These are phyloP conservation scores for Claviceps citrina DNA, from an alignment of 2,329 filamentous ascomycete genomes.

Conservation along the genomic window DNA sequence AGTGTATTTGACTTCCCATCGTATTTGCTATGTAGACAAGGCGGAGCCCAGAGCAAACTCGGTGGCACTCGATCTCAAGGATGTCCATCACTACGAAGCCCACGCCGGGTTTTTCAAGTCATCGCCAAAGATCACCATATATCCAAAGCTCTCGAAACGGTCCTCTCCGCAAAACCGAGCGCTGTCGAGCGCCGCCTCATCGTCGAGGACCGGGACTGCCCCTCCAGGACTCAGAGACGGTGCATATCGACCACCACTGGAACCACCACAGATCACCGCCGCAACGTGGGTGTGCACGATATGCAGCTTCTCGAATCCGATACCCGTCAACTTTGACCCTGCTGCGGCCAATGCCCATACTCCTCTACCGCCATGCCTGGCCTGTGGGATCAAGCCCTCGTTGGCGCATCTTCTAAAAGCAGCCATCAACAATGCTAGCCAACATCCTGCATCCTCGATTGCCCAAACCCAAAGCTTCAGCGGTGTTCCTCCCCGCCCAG, in stretches of 20 bases:
- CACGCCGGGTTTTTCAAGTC: slow-evolving; percentile 92
- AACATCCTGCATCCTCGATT: slow-evolving; percentile 22
- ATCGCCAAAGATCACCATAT: slow-evolving; percentile 79
- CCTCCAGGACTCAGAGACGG: slow-evolving; percentile 32
- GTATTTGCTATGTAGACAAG: slow-evolving; percentile 87
- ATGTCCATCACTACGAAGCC: slow-evolving; percentile 80
- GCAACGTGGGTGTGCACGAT: slow-evolving; percentile 94
- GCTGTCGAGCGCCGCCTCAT: slow-evolving; percentile 28
- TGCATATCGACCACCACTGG: slow-evolving; percentile 22
- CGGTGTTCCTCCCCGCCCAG: neutral
- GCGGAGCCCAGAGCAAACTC: slow-evolving; percentile 73
- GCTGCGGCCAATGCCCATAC: slow-evolving; percentile 64
- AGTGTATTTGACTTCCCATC: slow-evolving; percentile 90
- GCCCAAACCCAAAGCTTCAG: neutral
- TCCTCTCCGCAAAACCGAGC: slow-evolving; percentile 41
- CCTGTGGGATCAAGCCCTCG: slow-evolving; percentile 86
- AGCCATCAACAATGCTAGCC: slow-evolving; percentile 59
- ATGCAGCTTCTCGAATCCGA: slow-evolving; percentile 84
- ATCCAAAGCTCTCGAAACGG: slow-evolving; percentile 63
- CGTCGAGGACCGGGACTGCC: slow-evolving; percentile 30
- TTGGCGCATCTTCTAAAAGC: slow-evolving; percentile 74
- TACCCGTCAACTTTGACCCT: slow-evolving; percentile 87
- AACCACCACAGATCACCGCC: slow-evolving; percentile 33
- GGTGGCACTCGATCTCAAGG: slow-evolving; percentile 71
- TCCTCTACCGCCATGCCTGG: slow-evolving; percentile 70